phyloP scores from a whole-genome alignment of 306 rosid genomes.

The Clitoria ternatea region DNA sequence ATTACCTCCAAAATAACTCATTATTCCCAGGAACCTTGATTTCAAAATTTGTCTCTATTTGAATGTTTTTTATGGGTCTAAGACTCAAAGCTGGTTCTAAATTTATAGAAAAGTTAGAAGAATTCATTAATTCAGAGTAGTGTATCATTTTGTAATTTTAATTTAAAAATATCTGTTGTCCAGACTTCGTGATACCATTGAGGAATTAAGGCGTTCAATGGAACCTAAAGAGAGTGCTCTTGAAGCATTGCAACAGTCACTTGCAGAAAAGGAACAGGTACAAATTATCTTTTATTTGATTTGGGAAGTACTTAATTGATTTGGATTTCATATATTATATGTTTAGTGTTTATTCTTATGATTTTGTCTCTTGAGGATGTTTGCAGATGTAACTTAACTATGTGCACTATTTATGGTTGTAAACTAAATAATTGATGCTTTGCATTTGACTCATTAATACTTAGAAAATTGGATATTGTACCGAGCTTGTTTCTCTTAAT shows the following conservation, averaged over 20 bases:
- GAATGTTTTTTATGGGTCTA: background rate
- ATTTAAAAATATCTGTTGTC: constrained; percentile 21
- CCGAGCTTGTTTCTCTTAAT: constrained; percentile 14
- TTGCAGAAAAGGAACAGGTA: constrained; percentile 94
- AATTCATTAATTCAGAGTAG: constrained; percentile 6
- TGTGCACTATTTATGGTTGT: constrained; percentile 3
- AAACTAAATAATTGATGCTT: constrained; percentile 1
- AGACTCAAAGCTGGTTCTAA: background rate
- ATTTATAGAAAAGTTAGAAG: background rate
- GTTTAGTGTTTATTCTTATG: constrained; percentile 2
- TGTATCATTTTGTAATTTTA: constrained; percentile 20
- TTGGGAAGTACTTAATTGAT: constrained; percentile 3
- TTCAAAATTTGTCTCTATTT: background rate
- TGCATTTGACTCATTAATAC: background rate
- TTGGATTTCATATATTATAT: constrained; percentile 1
- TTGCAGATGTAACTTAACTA: constrained; percentile 21
- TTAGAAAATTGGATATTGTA: background rate
- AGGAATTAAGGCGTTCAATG: constrained; percentile 73
- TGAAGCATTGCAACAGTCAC: constrained; percentile 74
- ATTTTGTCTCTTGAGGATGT: constrained; percentile 19
- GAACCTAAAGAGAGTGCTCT: constrained; percentile 89
- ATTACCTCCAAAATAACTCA: background rate
- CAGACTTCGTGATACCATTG: constrained; percentile 93
- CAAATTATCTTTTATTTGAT: constrained; percentile 13
- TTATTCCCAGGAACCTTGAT: background rate